Percentiles rank a stretch among this genome's conserved stretches.
phyloP scores from a whole-genome alignment of 2,329 filamentous ascomycete genomes.

The Macrophomina tecta region DNA sequence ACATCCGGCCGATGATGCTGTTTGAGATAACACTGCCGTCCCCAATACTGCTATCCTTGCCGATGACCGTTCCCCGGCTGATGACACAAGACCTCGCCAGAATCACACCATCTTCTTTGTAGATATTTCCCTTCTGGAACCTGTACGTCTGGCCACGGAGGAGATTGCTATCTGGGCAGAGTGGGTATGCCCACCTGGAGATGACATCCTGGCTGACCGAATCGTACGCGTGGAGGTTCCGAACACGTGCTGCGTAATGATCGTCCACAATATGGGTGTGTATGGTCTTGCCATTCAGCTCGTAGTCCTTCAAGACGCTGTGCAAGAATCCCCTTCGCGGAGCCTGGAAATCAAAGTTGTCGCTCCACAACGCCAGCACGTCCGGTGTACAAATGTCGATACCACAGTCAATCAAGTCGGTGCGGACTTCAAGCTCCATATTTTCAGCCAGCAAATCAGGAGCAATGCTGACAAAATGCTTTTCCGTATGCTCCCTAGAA shows the following conservation, averaged over 20 bases:
- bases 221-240: constrained; percentile 88
- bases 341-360: constrained; percentile 96
- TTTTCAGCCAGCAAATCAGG: constrained; percentile 76
- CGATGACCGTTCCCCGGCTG: constrained; percentile 74
- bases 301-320: constrained; percentile 94
- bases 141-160: constrained; percentile 78
- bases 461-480: constrained; percentile 74
- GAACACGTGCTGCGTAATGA: constrained; percentile 84
- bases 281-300: constrained; percentile 96
- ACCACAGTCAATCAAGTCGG: constrained; percentile 89
- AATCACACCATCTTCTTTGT: constrained; percentile 78
- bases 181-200: constrained; percentile 83
- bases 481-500: constrained; percentile 62
- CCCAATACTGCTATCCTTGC: constrained; percentile 76
- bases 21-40: constrained; percentile 72
- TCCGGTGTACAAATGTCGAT: constrained; percentile 98
- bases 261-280: constrained; percentile 84
- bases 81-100: constrained; percentile 75
- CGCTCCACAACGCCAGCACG: constrained; percentile 91
- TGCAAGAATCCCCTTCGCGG: constrained; percentile 88
- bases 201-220: constrained; percentile 87
- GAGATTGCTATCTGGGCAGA: constrained; percentile 88
- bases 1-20: constrained; percentile 82
- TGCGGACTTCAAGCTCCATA: constrained; percentile 79
- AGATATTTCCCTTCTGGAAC: constrained; percentile 71